phyloP scores from a whole-genome alignment of 805 yeast genomes.

The Lipomyces lipofer region DNA sequence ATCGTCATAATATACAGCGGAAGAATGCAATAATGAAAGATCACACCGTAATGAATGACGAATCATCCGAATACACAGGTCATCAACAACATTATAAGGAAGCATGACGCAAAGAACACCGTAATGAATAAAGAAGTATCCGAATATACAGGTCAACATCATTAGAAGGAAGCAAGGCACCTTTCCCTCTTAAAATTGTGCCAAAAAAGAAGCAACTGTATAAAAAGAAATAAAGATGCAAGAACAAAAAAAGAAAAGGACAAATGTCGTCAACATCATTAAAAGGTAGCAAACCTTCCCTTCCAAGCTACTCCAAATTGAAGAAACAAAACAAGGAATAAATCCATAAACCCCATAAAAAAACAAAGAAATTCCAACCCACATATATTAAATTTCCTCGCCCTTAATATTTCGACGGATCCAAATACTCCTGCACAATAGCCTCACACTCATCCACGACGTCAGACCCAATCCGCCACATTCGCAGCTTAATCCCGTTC shows the following conservation, averaged over 20 bases:
- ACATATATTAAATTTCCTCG: neutral
- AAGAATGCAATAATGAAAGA: neutral
- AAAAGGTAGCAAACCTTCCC: too few species aligned
- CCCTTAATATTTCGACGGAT: neutral
- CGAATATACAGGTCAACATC: neutral
- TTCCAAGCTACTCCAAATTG: too few species aligned
- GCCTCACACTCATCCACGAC: slow-evolving; percentile 41
- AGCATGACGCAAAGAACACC: too few species aligned
- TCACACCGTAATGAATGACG: neutral
- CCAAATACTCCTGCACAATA: slow-evolving; percentile 23
- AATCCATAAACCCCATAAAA: neutral
- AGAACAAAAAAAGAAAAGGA: neutral
- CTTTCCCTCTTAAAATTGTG: too few species aligned
- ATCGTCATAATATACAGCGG: neutral
- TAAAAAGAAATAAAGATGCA: neutral
- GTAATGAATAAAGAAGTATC: neutral
- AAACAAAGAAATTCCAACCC: neutral
- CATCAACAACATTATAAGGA: too few species aligned
- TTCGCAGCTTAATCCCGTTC: slow-evolving; percentile 41
- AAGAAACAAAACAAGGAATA: neutral
- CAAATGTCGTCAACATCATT: too few species aligned
- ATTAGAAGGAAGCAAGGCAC: too few species aligned
- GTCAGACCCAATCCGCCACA: slow-evolving; percentile 49
- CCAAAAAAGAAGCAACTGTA: too few species aligned
- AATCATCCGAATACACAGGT: neutral